These are phyloP conservation scores for Phytophthora quininea DNA, from an alignment of 352 stramenopile genomes.

Conservation along the genomic window DNA sequence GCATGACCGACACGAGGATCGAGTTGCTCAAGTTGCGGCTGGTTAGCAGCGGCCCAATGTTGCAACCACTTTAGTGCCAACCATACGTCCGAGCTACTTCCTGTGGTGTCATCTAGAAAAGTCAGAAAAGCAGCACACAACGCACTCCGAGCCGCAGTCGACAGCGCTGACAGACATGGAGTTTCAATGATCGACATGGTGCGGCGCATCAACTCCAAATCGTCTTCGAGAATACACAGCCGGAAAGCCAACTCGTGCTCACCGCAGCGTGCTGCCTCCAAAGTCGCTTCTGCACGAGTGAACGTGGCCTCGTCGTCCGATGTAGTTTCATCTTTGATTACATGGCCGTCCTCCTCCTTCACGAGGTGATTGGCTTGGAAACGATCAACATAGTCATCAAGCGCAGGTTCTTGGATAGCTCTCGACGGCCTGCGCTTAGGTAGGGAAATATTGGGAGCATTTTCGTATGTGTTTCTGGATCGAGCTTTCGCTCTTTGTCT, in stretches of 20 bases:
- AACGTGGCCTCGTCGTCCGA: slow-evolving; percentile 12
- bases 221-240: slow-evolving; percentile 62
- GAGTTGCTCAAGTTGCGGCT: slow-evolving; percentile 28
- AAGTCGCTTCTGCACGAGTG: slow-evolving; percentile 44
- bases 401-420: background rate
- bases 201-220: slow-evolving; percentile 44
- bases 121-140: slow-evolving; percentile 61
- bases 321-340: slow-evolving; percentile 1
- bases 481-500: slow-evolving; percentile 24
- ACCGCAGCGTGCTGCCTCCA: slow-evolving; percentile 44
- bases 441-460: slow-evolving; percentile 26
- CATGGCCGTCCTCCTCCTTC: slow-evolving; percentile 9
- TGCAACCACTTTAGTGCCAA: slow-evolving; percentile 61
- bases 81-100: slow-evolving; percentile 34
- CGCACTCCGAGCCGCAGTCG: slow-evolving; percentile 39
- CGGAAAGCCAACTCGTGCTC: slow-evolving; percentile 60
- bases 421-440: slow-evolving; percentile 8
- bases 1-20: slow-evolving; percentile 48
- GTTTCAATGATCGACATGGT: slow-evolving; percentile 37
- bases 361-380: slow-evolving; percentile 7
- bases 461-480: slow-evolving; percentile 8
- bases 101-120: slow-evolving; percentile 37
- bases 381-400: background rate
- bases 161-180: slow-evolving; percentile 45
- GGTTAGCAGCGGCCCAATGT: slow-evolving; percentile 23